Evolutionary conservation across 306 rosid species (phyloP).

Genomic region (Astragalus glycyphyllos): DNA sequence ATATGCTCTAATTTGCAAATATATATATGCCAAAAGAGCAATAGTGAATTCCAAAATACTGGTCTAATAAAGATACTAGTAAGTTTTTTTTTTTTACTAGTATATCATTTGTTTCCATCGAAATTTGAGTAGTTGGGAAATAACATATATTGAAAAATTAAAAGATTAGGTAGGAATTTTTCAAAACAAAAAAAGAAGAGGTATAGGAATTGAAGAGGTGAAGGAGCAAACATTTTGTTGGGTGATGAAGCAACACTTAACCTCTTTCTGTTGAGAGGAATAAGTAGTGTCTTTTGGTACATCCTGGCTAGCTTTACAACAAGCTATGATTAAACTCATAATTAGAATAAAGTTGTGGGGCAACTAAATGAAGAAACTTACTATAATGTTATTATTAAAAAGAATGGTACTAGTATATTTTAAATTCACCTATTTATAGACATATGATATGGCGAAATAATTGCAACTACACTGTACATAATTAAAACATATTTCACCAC

Average conservation of each 20-base stretch:
- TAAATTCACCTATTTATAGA: not conserved
- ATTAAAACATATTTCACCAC: conserved; percentile 24
- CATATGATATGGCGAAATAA: conserved; percentile 17
- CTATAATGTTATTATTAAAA: not conserved
- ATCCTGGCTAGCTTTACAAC: conserved; percentile 13
- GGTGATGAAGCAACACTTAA: conserved; percentile 57
- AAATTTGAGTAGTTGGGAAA: too few relatives aligned
- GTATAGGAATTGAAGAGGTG: conserved; percentile 30
- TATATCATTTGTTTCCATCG: too few relatives aligned
- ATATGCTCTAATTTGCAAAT: too few relatives aligned
- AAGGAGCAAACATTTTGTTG: conserved; percentile 50
- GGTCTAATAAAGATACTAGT: too few relatives aligned
- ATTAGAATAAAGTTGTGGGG: conserved; percentile 24
- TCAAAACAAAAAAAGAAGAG: not conserved
- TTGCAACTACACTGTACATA: conserved; percentile 34
- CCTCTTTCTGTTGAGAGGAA: conserved; percentile 54
- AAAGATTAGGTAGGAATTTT: too few relatives aligned
- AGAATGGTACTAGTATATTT: not conserved
- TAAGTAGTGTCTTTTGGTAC: conserved; percentile 46
- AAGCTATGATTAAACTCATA: conserved; percentile 34
- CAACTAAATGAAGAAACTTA: conserved; percentile 12
- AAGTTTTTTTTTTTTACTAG: too few relatives aligned
- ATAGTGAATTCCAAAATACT: too few relatives aligned
- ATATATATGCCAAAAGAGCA: too few relatives aligned
- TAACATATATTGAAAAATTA: too few relatives aligned